A percentile compares a stretch with the other conserved stretches of the same genome.
Evolutionary conservation across 306 rosid genomes (phyloP).

Genomic region (Pyrus bretschneideri): DNA sequence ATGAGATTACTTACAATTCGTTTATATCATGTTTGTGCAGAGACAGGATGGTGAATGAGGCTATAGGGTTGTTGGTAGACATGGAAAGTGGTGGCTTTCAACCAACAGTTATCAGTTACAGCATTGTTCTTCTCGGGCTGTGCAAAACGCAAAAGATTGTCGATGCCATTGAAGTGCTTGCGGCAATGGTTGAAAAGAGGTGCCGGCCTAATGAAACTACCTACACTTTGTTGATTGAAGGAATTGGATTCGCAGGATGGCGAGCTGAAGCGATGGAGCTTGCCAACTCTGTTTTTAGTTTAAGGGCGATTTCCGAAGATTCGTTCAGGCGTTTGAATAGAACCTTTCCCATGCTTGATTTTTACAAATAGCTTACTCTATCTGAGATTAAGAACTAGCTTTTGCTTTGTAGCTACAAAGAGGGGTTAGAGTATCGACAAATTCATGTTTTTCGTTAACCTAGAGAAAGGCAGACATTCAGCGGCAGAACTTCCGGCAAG

Average conservation of each 20-base stretch:
- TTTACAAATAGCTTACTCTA: conserved; percentile 46
- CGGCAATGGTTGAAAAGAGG: conserved; percentile 59
- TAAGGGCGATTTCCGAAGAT: conserved; percentile 45
- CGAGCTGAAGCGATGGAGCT: conserved; percentile 61
- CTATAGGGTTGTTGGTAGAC: conserved; percentile 65
- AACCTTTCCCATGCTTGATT: conserved; percentile 63
- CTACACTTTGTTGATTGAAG: conserved; percentile 56
- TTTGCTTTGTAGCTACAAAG: not conserved
- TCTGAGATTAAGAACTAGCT: conserved; percentile 40
- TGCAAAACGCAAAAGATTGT: conserved; percentile 53
- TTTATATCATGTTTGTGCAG: conserved; percentile 82
- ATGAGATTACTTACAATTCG: conserved; percentile 65
- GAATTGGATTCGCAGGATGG: conserved; percentile 81
- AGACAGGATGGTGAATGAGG: conserved; percentile 79
- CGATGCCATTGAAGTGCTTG: conserved; percentile 62
- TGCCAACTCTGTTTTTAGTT: conserved; percentile 46
- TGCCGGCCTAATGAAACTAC: conserved; percentile 69
- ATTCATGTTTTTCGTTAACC: not conserved
- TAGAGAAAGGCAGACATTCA: not conserved
- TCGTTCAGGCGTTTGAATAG: conserved; percentile 51
- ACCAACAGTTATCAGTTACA: conserved; percentile 65
- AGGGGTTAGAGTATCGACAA: not conserved
- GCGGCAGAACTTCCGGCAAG: not conserved
- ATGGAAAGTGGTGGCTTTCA: conserved; percentile 46
- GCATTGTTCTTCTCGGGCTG: conserved; percentile 66